Percentiles rank a stretch among this genome's conserved stretches.
Evolutionary conservation across 345 rosid genomes (phyloP).

Genomic region (Populus euphratica): DNA sequence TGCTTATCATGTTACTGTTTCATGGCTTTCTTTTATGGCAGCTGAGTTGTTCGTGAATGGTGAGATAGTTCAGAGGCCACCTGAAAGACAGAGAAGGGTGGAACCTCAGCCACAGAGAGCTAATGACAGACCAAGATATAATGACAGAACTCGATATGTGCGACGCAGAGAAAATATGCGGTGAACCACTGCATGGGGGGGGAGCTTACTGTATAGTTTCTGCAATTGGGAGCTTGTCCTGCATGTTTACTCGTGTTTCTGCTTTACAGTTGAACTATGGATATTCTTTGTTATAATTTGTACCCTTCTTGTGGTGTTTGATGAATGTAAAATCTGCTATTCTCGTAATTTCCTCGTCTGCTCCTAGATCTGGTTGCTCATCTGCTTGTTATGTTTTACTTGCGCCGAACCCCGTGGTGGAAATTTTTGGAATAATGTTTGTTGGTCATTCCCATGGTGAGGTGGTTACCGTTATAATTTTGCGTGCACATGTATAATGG

Average conservation of each 20-base stretch:
- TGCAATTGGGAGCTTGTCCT: neutral
- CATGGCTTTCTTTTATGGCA: conserved; percentile 29
- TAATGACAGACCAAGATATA: conserved; percentile 94
- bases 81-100: conserved; percentile 91
- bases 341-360: neutral
- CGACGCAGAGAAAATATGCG: conserved; percentile 77
- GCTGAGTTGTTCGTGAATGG: conserved; percentile 94
- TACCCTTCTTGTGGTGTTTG: neutral
- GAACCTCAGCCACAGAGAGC: conserved; percentile 95
- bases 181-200: conserved; percentile 22
- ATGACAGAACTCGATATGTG: conserved; percentile 82
- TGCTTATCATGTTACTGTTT: neutral
- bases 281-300: neutral
- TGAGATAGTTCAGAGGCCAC: conserved; percentile 86
- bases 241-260: neutral
- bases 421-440: neutral
- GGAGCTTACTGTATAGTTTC: conserved; percentile 23
- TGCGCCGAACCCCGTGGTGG: neutral
- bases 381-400: neutral
- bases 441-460: neutral
- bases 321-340: neutral
- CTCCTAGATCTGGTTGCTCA: neutral
- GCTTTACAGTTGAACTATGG: neutral
- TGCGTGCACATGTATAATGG: neutral
- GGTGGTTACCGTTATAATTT: neutral